phyloP scores from a whole-genome alignment of 2,329 filamentous ascomycete species.

The Aspergillus aculeatinus region DNA sequence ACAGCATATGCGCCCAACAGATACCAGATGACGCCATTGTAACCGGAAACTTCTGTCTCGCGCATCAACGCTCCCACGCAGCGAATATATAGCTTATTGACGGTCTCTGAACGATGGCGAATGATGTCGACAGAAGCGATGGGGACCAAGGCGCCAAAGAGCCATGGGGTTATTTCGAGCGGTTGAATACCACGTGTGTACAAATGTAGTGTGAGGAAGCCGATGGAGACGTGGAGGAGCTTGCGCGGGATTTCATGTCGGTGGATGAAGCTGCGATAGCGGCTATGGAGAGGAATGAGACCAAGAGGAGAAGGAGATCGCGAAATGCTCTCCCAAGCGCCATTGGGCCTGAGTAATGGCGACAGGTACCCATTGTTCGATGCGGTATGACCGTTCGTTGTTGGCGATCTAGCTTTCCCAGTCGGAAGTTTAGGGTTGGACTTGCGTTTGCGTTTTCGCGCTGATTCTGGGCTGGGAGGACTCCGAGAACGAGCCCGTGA shows the following conservation, averaged over 20 bases:
- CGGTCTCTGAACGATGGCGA: constrained; percentile 74
- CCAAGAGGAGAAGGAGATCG: constrained; percentile 90
- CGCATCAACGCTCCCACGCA: constrained; percentile 89
- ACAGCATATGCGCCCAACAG: constrained; percentile 86
- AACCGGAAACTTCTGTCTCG: constrained; percentile 89
- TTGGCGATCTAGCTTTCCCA: constrained; percentile 37
- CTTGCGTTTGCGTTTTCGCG: constrained; percentile 50
- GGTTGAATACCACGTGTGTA: constrained; percentile 79
- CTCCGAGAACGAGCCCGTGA: constrained; percentile 64
- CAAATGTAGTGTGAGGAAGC: constrained; percentile 85
- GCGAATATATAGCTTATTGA: constrained; percentile 86
- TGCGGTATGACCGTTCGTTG: constrained; percentile 35
- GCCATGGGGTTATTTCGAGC: constrained; percentile 74
- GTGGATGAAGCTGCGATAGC: constrained; percentile 90
- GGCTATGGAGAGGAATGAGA: constrained; percentile 89
- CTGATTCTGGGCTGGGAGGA: constrained; percentile 37
- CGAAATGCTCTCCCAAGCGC: constrained; percentile 84
- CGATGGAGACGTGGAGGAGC: constrained; percentile 89
- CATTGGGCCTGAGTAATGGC: constrained; percentile 46
- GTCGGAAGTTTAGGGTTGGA: constrained; percentile 43
- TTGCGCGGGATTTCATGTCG: constrained; percentile 97
- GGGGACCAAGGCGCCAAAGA: constrained; percentile 77
- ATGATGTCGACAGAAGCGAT: constrained; percentile 79
- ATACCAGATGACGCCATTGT: constrained; percentile 97
- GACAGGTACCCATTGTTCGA: constrained; percentile 41